Evolutionary conservation across 306 rosid species (phyloP).

Genomic region (Mucuna pruriens): DNA sequence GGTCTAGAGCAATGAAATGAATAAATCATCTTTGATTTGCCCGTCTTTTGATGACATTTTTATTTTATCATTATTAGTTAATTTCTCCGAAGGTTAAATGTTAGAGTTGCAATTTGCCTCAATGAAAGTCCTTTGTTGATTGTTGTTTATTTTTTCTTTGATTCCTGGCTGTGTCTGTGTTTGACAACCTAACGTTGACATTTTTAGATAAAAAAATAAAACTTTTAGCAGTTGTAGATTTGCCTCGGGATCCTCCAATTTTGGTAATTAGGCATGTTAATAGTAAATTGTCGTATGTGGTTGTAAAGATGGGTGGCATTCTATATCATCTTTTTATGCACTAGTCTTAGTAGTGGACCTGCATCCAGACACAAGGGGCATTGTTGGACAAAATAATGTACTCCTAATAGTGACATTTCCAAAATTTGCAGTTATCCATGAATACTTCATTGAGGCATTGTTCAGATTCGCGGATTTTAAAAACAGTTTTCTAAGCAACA

Average conservation of each 20-base stretch:
- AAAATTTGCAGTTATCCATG: constrained; percentile 41
- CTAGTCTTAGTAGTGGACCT: constrained; percentile 43
- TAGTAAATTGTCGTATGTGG: constrained; percentile 48
- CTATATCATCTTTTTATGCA: constrained; percentile 67
- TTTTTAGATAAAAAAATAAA: not conserved
- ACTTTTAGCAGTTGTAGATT: constrained; percentile 44
- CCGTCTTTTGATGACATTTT: constrained; percentile 58
- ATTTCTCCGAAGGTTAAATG: constrained; percentile 53
- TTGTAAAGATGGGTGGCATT: constrained; percentile 48
- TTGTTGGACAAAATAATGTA: constrained; percentile 40
- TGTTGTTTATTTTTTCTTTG: constrained; percentile 42
- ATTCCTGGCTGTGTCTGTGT: constrained; percentile 46
- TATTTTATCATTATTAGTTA: not conserved
- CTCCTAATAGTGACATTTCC: constrained; percentile 38
- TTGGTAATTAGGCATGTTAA: constrained; percentile 40
- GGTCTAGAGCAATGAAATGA: constrained; percentile 40
- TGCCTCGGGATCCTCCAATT: constrained; percentile 41
- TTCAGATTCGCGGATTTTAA: constrained; percentile 39
- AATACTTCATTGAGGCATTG: constrained; percentile 37
- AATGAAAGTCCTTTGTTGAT: constrained; percentile 47
- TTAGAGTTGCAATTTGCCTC: constrained; percentile 50
- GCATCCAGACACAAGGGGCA: constrained; percentile 53
- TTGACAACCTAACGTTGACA: constrained; percentile 65
- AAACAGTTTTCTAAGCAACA: not conserved
- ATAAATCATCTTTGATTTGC: constrained; percentile 48